A percentile compares a stretch with the other conserved stretches of the same genome.
These are phyloP conservation scores for Vanderwaltozyma polyspora DNA, from an alignment of 805 yeast genomes.

Conservation along the genomic window DNA sequence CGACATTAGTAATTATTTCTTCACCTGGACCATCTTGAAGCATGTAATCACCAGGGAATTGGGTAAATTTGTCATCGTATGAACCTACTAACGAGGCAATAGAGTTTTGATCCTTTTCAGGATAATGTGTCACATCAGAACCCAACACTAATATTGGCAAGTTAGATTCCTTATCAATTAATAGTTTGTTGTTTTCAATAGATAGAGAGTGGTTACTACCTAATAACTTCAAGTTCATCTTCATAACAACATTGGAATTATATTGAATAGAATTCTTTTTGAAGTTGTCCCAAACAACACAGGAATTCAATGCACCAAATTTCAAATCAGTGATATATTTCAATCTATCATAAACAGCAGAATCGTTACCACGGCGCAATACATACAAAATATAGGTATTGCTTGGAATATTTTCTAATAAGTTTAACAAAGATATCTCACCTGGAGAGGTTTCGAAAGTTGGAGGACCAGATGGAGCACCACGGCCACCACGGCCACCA, in stretches of 20 bases:
- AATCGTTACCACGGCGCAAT: conserved; percentile 6
- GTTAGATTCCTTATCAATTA: conserved; percentile 10
- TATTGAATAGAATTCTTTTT: conserved; percentile 11
- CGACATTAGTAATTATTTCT: conserved; percentile 13
- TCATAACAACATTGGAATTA: conserved; percentile 15
- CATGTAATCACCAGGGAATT: conserved; percentile 16
- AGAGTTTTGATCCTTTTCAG: conserved; percentile 16
- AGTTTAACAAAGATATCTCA: conserved; percentile 6
- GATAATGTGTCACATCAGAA: conserved; percentile 20
- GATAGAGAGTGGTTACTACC: conserved; percentile 15
- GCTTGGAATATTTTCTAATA: conserved; percentile 9
- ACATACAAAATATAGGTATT: conserved; percentile 12
- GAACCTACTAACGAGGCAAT: conserved; percentile 15
- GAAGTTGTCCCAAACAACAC: conserved; percentile 15
- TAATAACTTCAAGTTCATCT: conserved; percentile 15
- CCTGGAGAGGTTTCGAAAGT: conserved; percentile 9
- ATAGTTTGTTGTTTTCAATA: conserved; percentile 3
- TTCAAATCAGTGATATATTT: conserved; percentile 14
- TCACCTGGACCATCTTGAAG: conserved; percentile 14
- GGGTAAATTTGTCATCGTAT: conserved; percentile 11
- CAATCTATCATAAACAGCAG: conserved; percentile 12
- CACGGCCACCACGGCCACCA: conserved; percentile 11
- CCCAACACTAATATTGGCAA: conserved; percentile 15
- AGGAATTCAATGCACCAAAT: conserved; percentile 14
- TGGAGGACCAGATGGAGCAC: conserved; percentile 5